A percentile compares a stretch with the other conserved stretches of the same genome.
phyloP scores from a whole-genome alignment of 768 basidiomycete genomes.

The Suillus decipiens region DNA sequence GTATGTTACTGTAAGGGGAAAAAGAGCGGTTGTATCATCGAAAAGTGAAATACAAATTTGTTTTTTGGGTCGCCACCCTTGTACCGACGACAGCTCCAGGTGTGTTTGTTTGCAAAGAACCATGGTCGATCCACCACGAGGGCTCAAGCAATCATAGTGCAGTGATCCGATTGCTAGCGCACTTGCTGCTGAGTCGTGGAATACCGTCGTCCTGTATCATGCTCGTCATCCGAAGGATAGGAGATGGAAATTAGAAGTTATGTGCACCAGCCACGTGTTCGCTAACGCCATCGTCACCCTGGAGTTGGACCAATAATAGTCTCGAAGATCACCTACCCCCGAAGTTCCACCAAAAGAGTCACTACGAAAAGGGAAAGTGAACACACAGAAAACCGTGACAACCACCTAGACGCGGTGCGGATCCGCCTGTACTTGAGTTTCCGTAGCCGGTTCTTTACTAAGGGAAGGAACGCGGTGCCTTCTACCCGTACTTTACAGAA shows the following conservation, averaged over 20 bases:
- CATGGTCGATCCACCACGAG: neutral
- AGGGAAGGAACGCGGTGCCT: neutral
- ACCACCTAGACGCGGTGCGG: neutral
- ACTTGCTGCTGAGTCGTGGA: neutral
- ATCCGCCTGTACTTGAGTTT: neutral
- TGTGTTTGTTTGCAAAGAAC: neutral
- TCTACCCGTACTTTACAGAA: neutral
- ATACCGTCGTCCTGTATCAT: neutral
- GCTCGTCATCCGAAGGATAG: neutral
- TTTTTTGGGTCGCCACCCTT: neutral
- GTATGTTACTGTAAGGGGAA: neutral
- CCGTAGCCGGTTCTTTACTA: neutral
- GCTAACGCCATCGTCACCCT: neutral
- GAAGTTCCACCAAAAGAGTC: neutral
- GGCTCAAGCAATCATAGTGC: neutral
- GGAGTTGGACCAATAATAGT: neutral
- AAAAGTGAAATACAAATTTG: neutral
- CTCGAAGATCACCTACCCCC: neutral
- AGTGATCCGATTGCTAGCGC: neutral
- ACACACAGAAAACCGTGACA: neutral
- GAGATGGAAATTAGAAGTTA: neutral
- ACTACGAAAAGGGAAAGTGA: neutral
- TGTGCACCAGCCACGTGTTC: neutral
- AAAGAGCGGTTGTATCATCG: neutral
- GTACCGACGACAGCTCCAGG: neutral